phyloP scores from a whole-genome alignment of 768 basidiomycete genomes.

The Cystobasidium tubakii region DNA sequence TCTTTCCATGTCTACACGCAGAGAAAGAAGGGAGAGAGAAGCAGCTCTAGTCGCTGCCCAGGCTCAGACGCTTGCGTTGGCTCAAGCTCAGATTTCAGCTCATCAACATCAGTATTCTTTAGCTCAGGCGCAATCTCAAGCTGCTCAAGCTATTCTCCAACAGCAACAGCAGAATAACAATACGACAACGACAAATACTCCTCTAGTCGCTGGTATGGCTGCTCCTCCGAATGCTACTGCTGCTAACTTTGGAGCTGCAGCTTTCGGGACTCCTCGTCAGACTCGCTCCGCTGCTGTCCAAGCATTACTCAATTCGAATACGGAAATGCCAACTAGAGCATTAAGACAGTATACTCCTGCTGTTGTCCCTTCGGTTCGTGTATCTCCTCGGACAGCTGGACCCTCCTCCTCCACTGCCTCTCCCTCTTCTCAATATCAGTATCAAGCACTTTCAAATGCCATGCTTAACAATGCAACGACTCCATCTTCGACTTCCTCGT shows the following conservation, averaged over 20 bases:
- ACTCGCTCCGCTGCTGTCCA: background rate
- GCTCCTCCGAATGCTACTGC: background rate
- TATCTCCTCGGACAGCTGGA: background rate
- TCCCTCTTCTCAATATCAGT: background rate
- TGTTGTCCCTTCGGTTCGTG: background rate
- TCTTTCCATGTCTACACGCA: background rate
- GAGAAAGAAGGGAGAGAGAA: background rate
- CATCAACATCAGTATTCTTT: background rate
- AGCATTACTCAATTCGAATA: background rate
- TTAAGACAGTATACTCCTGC: background rate
- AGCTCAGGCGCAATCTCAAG: background rate
- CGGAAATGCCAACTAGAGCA: slow-evolving; percentile 22
- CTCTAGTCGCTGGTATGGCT: slow-evolving; percentile 5
- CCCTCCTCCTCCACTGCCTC: background rate
- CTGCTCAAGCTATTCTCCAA: background rate
- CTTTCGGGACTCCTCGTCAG: background rate
- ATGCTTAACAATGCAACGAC: background rate
- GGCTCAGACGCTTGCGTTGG: background rate
- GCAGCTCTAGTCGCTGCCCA: background rate
- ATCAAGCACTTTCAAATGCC: too few relatives aligned
- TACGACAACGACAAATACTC: background rate
- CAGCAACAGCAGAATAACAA: background rate
- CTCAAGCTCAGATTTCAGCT: background rate
- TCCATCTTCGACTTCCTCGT: background rate
- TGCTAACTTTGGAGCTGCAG: background rate